Percentiles rank a stretch among this genome's conserved stretches.
Conservation (phyloP, 1,284 basidiomycete species). For the Pholiota adiposa region DNA sequence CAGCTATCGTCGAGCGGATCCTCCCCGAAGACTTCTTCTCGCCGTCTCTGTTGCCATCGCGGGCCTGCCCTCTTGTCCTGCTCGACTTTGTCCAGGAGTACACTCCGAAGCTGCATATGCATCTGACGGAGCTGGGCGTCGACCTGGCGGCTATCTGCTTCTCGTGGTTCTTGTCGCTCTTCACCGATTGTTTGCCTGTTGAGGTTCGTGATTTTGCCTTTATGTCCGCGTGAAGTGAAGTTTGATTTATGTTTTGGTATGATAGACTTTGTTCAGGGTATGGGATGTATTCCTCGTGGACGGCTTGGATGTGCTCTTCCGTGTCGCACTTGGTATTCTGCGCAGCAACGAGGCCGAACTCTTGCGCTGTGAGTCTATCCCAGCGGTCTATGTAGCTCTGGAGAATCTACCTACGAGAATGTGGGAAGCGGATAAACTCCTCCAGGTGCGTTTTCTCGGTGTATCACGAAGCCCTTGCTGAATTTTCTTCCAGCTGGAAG, state of each 20-base stretch:
- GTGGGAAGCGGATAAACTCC: conserved; percentile 90
- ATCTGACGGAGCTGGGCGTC: conserved; percentile 82
- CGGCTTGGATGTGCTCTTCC: conserved; percentile 91
- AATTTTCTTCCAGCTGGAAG: conserved; percentile 52
- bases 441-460: conserved; percentile 62
- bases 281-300: conserved; percentile 98
- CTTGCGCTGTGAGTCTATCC: conserved; percentile 79
- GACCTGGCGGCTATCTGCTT: conserved; percentile 96
- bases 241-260: conserved; percentile 30
- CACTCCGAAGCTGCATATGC: conserved; percentile 76
- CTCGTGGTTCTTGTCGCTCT: conserved; percentile 97
- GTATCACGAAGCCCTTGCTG: not conserved
- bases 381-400: conserved; percentile 85
- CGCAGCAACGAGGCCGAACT: conserved; percentile 85
- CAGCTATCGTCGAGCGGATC: conserved; percentile 86
- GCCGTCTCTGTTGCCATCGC: conserved; percentile 82
- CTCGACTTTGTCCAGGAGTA: conserved; percentile 84
- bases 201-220: conserved; percentile 84
- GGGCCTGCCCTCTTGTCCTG: conserved; percentile 92
- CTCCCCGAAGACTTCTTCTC: conserved; percentile 87
- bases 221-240: too few species aligned
- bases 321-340: conserved; percentile 87
- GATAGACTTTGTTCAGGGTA: conserved; percentile 80
- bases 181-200: conserved; percentile 95
- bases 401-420: conserved; percentile 88